A percentile compares a stretch with the other conserved stretches of the same genome.
Evolutionary conservation across 352 stramenopile genomes (phyloP).

Genomic region (Globisporangium nagaii): DNA sequence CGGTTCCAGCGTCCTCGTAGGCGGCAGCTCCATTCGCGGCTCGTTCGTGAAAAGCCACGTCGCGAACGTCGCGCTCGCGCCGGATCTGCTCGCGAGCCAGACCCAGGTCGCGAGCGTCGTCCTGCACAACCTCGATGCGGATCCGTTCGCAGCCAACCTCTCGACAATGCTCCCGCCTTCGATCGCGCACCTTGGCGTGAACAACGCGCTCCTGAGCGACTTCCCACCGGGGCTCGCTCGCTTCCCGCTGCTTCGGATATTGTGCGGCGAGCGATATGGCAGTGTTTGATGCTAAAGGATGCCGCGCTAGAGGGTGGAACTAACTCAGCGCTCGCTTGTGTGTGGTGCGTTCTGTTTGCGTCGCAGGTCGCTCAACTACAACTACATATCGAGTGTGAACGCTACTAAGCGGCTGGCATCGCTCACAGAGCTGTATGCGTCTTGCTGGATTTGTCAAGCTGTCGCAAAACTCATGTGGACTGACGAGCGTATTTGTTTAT

Average conservation of each 20-base stretch:
- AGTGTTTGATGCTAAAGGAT: too few species aligned
- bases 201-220: neutral
- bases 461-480: too few species aligned
- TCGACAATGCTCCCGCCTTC: neutral
- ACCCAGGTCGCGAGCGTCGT: neutral
- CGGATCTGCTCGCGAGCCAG: neutral
- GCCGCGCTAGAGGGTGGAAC: too few species aligned
- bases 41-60: neutral
- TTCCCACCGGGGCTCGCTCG: neutral
- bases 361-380: neutral
- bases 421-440: neutral
- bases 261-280: neutral
- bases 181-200: neutral
- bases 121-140: neutral
- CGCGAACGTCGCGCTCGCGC: slow-evolving; percentile 1
- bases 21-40: neutral
- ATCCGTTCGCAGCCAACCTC: neutral
- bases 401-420: neutral
- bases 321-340: too few species aligned
- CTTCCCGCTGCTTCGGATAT: neutral
- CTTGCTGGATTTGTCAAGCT: too few species aligned
- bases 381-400: neutral
- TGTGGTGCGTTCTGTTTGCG: neutral
- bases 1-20: neutral
- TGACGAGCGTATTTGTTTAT: too few species aligned